These are phyloP conservation scores for Citrullus amarus DNA, from an alignment of 306 rosid species.

Conservation along the genomic window DNA sequence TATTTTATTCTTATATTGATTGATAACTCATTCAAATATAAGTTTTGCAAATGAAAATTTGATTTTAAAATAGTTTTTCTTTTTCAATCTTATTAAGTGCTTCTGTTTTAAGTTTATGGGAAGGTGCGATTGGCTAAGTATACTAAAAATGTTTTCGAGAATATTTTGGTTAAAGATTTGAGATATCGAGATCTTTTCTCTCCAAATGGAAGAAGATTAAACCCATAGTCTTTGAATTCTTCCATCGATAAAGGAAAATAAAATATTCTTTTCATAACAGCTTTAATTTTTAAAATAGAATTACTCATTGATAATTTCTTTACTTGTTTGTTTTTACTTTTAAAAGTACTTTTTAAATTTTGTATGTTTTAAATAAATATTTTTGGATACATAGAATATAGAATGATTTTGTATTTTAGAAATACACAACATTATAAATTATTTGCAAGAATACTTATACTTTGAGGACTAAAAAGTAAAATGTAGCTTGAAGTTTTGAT, in stretches of 20 bases:
- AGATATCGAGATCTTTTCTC: neutral
- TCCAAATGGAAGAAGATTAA: neutral
- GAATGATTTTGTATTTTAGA: neutral
- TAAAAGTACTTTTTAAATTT: neutral
- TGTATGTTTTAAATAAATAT: neutral
- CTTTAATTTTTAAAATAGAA: neutral
- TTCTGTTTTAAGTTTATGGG: too few relatives aligned
- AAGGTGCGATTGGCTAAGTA: neutral
- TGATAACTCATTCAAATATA: too few relatives aligned
- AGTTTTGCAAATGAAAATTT: too few relatives aligned
- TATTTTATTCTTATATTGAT: too few relatives aligned
- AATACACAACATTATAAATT: neutral
- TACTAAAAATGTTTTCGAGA: neutral
- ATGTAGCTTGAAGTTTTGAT: neutral
- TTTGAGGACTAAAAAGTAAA: neutral
- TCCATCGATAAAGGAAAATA: neutral
- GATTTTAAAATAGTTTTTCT: neutral
- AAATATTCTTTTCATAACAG: neutral
- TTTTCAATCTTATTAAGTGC: neutral
- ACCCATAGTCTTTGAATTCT: neutral
- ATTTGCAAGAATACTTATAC: neutral
- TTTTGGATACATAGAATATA: neutral
- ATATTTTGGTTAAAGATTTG: neutral
- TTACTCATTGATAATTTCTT: neutral
- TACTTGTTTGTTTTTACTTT: neutral